These are phyloP conservation scores for Lentinula detonsa DNA, from an alignment of 768 basidiomycete species.

Conservation along the genomic window DNA sequence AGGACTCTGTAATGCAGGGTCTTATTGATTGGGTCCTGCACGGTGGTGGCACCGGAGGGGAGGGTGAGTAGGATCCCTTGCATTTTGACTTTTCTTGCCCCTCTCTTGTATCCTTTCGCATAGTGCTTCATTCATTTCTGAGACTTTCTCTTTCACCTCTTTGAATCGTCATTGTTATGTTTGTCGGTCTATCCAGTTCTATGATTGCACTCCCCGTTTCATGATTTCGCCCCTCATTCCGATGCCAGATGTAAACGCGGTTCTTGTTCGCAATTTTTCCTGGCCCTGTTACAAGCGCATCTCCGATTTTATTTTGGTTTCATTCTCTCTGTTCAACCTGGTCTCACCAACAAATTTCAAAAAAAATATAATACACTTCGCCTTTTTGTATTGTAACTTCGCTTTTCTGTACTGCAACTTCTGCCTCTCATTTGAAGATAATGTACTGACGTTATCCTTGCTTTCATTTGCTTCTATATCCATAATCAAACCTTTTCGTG, in stretches of 20 bases:
- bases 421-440: background rate
- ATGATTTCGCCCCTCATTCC: background rate
- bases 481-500: background rate
- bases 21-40: constrained; percentile 78
- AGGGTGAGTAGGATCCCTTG: constrained; percentile 5
- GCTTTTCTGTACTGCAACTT: background rate
- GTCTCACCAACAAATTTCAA: too few relatives aligned
- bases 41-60: constrained; percentile 32
- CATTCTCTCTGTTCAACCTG: too few relatives aligned
- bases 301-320: too few relatives aligned
- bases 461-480: background rate
- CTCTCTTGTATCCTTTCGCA: background rate
- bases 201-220: background rate
- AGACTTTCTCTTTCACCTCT: background rate
- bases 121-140: background rate
- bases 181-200: too few relatives aligned
- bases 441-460: constrained; percentile 3
- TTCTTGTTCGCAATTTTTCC: background rate
- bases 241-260: background rate
- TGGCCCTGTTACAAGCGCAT: background rate
- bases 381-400: background rate
- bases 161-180: background rate
- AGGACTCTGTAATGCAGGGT: constrained; percentile 79
- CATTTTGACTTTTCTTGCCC: background rate
- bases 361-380: background rate